A percentile compares a stretch with the other conserved stretches of the same genome.
Conservation (phyloP, 306 rosid species). For the Rosa multiflora region DNA sequence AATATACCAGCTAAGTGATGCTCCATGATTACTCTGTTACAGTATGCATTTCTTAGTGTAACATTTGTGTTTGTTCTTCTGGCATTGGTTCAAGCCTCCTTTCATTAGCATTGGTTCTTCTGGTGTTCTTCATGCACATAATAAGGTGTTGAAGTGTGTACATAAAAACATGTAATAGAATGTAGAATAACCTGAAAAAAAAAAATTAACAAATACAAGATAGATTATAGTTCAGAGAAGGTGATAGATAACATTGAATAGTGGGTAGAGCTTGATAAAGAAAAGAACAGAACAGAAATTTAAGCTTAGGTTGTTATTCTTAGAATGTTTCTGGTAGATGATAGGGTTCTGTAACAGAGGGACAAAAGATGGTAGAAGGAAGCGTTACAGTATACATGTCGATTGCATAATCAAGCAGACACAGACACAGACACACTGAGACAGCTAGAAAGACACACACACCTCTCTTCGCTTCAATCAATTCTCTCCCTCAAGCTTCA, state of each 20-base stretch:
- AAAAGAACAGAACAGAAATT: background rate
- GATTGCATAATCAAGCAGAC: background rate
- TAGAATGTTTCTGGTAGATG: conserved; percentile 3
- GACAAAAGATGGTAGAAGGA: background rate
- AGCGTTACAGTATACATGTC: background rate
- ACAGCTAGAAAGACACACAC: background rate
- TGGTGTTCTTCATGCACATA: background rate
- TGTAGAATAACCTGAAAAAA: background rate
- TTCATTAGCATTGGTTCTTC: background rate
- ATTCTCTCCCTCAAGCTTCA: background rate
- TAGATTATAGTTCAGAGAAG: background rate
- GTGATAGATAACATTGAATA: background rate
- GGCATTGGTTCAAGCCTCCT: background rate
- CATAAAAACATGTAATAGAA: background rate
- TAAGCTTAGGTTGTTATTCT: background rate
- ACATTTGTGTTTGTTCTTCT: background rate
- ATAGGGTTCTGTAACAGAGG: background rate
- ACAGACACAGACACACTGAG: background rate
- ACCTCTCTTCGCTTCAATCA: background rate
- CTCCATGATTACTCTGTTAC: background rate
- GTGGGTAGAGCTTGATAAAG: background rate
- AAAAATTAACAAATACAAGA: background rate
- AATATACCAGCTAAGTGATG: background rate
- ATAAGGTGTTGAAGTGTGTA: background rate
- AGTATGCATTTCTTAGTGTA: background rate